Conservation (phyloP, 2,329 filamentous ascomycete genomes). For the Aulographum hederae region DNA sequence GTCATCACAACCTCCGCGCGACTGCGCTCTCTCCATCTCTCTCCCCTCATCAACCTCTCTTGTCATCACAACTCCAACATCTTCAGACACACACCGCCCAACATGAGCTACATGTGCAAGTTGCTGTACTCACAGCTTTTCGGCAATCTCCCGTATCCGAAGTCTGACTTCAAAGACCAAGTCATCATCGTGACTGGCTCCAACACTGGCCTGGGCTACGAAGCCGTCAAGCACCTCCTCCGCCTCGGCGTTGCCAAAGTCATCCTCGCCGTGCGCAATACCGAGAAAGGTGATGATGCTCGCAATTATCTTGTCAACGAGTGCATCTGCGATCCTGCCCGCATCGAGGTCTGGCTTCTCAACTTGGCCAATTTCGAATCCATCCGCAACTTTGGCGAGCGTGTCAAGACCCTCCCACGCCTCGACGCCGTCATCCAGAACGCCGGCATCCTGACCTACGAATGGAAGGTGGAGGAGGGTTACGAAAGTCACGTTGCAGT, state of each 20-base stretch:
- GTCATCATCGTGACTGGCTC: conserved; percentile 80
- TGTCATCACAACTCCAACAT: too few relatives aligned
- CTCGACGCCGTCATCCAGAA: conserved; percentile 21
- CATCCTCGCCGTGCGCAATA: conserved; percentile 24
- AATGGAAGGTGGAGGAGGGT: conserved; percentile 2
- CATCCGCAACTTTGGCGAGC: conserved; percentile 16
- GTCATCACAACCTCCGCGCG: too few relatives aligned
- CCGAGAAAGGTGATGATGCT: conserved; percentile 25
- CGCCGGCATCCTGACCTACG: conserved; percentile 11
- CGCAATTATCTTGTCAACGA: conserved; percentile 21
- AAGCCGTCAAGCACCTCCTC: conserved; percentile 25
- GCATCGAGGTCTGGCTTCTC: conserved; percentile 27
- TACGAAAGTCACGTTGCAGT: conserved; percentile 2
- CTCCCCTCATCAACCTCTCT: too few relatives aligned
- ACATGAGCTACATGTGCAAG: too few relatives aligned
- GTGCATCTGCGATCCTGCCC: conserved; percentile 11
- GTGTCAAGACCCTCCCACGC: conserved; percentile 11
- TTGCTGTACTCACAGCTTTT: too few relatives aligned
- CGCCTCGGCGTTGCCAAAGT: conserved; percentile 20
- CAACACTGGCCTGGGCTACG: conserved; percentile 59
- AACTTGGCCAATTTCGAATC: conserved; percentile 22
- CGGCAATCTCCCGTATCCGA: too few relatives aligned
- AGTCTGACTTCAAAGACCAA: conserved; percentile 59
- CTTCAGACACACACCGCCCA: too few relatives aligned
- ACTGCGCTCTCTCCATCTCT: too few relatives aligned